phyloP scores from a whole-genome alignment of 495 filamentous ascomycete genomes.

The Tetracladium setigerum region DNA sequence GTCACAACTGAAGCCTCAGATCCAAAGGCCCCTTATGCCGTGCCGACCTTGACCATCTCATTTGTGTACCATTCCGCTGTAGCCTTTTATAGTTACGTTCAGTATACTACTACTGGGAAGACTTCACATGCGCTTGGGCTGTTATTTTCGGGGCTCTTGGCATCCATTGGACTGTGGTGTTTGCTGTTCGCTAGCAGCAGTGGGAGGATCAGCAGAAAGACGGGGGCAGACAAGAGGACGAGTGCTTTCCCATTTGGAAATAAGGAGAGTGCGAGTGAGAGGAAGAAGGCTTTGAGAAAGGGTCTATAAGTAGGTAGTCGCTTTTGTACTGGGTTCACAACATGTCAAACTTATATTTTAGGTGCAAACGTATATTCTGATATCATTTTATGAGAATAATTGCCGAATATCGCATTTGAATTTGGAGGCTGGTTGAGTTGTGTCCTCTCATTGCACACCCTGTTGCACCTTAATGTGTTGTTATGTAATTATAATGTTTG shows the following conservation, averaged over 20 bases:
- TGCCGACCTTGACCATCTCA: slow-evolving; percentile 59
- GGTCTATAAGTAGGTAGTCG: slow-evolving; percentile 3
- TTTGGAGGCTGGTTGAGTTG: no score
- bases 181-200: slow-evolving; percentile 62
- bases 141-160: slow-evolving; percentile 43
- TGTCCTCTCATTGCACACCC: no score
- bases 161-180: slow-evolving; percentile 62
- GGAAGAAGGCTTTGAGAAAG: slow-evolving; percentile 37
- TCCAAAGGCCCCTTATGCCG: slow-evolving; percentile 57
- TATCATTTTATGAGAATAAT: no score
- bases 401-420: no score
- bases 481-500: no score
- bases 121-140: slow-evolving; percentile 47
- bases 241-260: slow-evolving; percentile 81
- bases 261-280: slow-evolving; percentile 41
- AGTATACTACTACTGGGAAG: slow-evolving; percentile 46
- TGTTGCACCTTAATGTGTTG: no score
- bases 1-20: slow-evolving; percentile 38
- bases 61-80: slow-evolving; percentile 53
- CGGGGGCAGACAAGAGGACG: slow-evolving; percentile 71
- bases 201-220: slow-evolving; percentile 57
- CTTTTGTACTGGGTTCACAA: no score
- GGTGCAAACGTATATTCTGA: no score
- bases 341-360: no score
- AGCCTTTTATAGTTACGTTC: slow-evolving; percentile 62